A percentile compares a stretch with the other conserved stretches of the same genome.
phyloP scores from a whole-genome alignment of 2,329 filamentous ascomycete genomes.

The Trichophyton rubrum region DNA sequence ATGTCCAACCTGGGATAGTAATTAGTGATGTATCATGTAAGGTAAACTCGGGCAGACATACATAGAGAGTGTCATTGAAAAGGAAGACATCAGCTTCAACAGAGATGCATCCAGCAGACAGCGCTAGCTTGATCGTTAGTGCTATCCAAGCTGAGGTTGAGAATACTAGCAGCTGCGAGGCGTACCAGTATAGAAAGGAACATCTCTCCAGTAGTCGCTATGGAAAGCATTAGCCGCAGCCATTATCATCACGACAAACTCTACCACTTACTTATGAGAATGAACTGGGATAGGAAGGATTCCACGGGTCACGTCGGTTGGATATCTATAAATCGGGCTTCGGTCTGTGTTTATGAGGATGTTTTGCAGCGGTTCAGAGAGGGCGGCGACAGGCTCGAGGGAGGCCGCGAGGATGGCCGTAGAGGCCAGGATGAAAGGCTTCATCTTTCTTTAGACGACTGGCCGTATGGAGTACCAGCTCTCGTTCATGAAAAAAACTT shows the following conservation, averaged over 20 bases:
- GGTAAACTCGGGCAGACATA: constrained; percentile 20
- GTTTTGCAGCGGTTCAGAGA: constrained; percentile 35
- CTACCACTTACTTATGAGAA: constrained; percentile 28
- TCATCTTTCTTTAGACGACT: not conserved
- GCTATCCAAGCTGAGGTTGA: not conserved
- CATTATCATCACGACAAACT: not conserved
- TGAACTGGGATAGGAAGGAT: constrained; percentile 41
- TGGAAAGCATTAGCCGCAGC: constrained; percentile 37
- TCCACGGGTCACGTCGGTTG: constrained; percentile 48
- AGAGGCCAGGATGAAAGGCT: not conserved
- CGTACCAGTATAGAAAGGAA: constrained; percentile 35
- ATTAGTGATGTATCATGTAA: not conserved
- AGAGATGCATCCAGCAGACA: constrained; percentile 45
- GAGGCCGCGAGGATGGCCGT: not conserved
- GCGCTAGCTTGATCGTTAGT: constrained; percentile 26
- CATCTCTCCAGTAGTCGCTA: constrained; percentile 46
- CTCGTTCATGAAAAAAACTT: not conserved
- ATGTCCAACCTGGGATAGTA: constrained; percentile 41
- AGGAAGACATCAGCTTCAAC: constrained; percentile 52
- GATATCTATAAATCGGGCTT: constrained; percentile 44
- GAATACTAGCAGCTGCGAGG: not conserved
- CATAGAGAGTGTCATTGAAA: constrained; percentile 43
- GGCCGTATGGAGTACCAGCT: not conserved
- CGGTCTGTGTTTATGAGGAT: constrained; percentile 44
- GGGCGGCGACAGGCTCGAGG: not conserved